phyloP scores from a whole-genome alignment of 2,329 filamentous ascomycete genomes.

The Hyphodiscus sp. region DNA sequence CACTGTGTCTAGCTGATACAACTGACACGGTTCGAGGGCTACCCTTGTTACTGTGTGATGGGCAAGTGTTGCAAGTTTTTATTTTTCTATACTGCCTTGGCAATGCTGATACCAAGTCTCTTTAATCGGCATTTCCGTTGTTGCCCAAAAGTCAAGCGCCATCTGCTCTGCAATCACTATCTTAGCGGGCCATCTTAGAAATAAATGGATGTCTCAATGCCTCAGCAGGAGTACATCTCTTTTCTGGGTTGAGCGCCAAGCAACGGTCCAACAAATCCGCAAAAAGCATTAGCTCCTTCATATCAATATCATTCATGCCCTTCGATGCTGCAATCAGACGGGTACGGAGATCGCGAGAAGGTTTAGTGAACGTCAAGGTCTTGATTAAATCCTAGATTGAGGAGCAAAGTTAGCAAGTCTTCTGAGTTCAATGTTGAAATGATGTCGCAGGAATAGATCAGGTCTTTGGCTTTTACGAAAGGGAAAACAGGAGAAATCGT shows the following conservation, averaged over 20 bases:
- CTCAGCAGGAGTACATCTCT: constrained; percentile 78
- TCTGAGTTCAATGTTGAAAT: constrained; percentile 3
- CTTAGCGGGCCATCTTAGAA: not conserved
- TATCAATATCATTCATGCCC: constrained; percentile 55
- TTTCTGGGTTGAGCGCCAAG: constrained; percentile 84
- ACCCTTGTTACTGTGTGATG: too few species aligned
- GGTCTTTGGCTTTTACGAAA: not conserved
- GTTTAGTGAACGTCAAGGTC: constrained; percentile 64
- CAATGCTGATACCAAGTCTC: too few species aligned
- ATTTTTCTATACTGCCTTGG: too few species aligned
- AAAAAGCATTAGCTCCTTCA: constrained; percentile 74
- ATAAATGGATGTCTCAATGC: constrained; percentile 89
- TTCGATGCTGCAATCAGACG: constrained; percentile 68
- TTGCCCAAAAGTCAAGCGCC: too few species aligned
- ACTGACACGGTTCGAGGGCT: too few species aligned
- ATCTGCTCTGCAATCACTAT: not conserved
- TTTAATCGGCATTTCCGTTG: too few species aligned
- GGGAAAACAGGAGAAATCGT: not conserved
- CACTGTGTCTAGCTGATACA: too few species aligned
- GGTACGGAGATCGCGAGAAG: constrained; percentile 74
- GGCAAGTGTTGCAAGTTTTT: too few species aligned
- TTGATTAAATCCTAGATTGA: constrained; percentile 55
- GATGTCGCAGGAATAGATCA: not conserved
- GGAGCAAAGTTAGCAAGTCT: constrained; percentile 10
- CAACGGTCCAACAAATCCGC: constrained; percentile 84